Evolutionary conservation across 2,329 filamentous ascomycete genomes (phyloP), one percentile per base, ranked within the genome.

Genomic region (Paraphoma sp.): DNA sequence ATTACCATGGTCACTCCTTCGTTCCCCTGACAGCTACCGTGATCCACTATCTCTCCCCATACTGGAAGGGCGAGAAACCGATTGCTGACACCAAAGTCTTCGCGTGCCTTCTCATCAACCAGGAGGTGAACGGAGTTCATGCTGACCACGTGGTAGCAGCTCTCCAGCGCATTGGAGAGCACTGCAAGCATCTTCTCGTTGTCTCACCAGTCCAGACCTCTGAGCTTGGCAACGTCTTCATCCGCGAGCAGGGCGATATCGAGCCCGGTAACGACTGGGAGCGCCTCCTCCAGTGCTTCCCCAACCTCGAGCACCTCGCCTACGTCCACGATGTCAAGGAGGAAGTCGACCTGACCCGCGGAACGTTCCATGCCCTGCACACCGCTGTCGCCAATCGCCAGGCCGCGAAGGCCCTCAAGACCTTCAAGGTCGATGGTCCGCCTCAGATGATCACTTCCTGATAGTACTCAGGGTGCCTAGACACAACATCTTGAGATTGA

Each of bases 241-340:
- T 54, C 12, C 44, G 51, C 7, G 61, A 60, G 42, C 10, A 7
- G 2, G 53, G 18, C 7, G 48, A 59, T n/a, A 30, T 59, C 16
- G 46, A 42, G 23, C 45, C 54, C 11, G 53, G 48, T 6, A 62
- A 58, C 23, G 64, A 65, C 46, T 67, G 67, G 64, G 42, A 52
- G 4, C 36, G 30, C 28, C 55, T 69, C 16, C 42, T 69, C 23
- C 43, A 44, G 9, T 61, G 51, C 47, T 54, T 67, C 29, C 62
- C 59, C 4, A 59, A 61, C n/a, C 45, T 69, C 23, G 44, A 52
- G 23, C 31, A 45, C 2, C 33, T 69, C 7, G 55, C 47, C 1
- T 63, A 64, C 45, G 31, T 62, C 5, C 53, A 60, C 30, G 53
- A 51, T 2, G 12, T 28, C 1, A 17, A 57, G 0, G 50, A 59